Conservation (phyloP, 2,329 filamentous ascomycete species). For the Aureobasidium uvarum region DNA sequence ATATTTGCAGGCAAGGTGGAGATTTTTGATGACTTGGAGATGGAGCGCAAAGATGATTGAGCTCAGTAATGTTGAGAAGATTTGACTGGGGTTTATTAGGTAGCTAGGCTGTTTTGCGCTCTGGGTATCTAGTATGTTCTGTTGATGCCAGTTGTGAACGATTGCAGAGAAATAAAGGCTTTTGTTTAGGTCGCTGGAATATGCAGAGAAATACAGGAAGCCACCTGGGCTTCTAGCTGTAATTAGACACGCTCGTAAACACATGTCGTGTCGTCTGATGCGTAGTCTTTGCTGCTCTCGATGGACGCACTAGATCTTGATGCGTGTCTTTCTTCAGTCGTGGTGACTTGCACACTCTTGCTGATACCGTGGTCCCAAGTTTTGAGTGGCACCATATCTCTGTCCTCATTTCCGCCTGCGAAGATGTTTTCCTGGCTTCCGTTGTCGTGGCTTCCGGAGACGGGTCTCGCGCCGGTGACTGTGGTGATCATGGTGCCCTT, state of each 20-base stretch:
- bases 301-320: constrained; percentile 5
- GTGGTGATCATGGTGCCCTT: constrained; percentile 15
- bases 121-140: constrained; percentile 13
- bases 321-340: constrained; percentile 14
- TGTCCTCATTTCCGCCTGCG: background rate
- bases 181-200: background rate
- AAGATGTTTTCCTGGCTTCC: constrained; percentile 25
- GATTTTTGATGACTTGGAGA: background rate
- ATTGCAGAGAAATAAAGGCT: background rate
- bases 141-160: background rate
- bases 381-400: constrained; percentile 8
- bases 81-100: background rate
- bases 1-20: background rate
- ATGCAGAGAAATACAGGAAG: background rate
- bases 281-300: constrained; percentile 9
- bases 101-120: no score
- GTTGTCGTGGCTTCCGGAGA: background rate
- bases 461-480: constrained; percentile 3
- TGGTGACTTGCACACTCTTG: constrained; percentile 25
- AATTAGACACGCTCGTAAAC: constrained; percentile 17
- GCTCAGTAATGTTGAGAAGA: background rate
- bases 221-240: background rate
- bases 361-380: constrained; percentile 24
- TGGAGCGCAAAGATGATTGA: background rate
- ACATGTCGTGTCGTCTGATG: background rate